Evolutionary conservation across 2,329 filamentous ascomycete species (phyloP).

Genomic region (Tolypocladium capitatum): DNA sequence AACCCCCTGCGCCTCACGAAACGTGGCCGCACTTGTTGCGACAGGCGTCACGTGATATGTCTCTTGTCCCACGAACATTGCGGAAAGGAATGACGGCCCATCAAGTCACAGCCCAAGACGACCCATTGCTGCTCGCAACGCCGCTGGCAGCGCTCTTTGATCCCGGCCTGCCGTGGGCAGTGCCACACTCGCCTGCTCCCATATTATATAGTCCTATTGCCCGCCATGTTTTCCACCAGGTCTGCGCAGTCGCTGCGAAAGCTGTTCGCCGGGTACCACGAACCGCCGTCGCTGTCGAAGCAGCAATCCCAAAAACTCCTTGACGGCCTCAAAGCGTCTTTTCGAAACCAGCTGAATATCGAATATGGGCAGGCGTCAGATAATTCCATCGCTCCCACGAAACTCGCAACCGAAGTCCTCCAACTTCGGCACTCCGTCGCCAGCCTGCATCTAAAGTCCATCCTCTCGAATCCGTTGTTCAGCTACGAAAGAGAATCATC

Average conservation of each 20-base stretch:
- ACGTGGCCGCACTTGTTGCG: no score
- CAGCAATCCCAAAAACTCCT: constrained; percentile 42
- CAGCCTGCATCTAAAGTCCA: constrained; percentile 37
- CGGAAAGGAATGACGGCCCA: background rate
- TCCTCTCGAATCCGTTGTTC: constrained; percentile 46
- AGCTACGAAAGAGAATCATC: constrained; percentile 16
- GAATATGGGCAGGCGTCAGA: constrained; percentile 36
- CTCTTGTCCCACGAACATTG: background rate
- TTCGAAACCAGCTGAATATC: constrained; percentile 42
- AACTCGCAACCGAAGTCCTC: constrained; percentile 7
- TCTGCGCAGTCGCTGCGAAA: constrained; percentile 22
- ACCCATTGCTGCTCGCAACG: background rate
- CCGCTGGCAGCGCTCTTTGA: constrained; percentile 1
- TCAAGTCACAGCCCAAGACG: background rate
- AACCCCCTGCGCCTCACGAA: no score
- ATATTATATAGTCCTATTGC: constrained; percentile 5
- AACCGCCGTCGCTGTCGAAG: constrained; percentile 35
- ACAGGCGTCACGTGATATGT: background rate
- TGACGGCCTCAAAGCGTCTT: constrained; percentile 41
- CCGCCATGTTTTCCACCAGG: constrained; percentile 24
- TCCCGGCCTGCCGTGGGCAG: constrained; percentile 5
- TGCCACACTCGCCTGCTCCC: constrained; percentile 9
- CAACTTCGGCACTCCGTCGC: constrained; percentile 24
- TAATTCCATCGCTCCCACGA: constrained; percentile 5
- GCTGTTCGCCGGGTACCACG: constrained; percentile 31